phyloP scores from a whole-genome alignment of 148 eudicot species.

The Fagopyrum esculentum region DNA sequence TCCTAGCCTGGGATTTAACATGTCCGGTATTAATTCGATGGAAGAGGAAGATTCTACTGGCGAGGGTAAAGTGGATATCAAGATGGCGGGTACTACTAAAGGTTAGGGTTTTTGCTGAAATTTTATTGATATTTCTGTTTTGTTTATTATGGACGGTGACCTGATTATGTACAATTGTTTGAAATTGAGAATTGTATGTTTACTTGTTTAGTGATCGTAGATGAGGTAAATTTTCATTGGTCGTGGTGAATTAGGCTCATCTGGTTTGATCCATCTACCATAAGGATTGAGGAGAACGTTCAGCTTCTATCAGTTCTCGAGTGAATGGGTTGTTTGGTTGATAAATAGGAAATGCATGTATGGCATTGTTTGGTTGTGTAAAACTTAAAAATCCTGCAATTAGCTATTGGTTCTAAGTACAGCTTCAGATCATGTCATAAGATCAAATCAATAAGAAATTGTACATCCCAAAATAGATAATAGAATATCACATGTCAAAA shows the following conservation, averaged over 20 bases:
- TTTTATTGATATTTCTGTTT: background rate
- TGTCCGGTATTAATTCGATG: conserved; percentile 15
- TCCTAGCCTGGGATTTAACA: conserved; percentile 15
- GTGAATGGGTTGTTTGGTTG: background rate
- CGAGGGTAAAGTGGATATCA: background rate
- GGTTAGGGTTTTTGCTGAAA: background rate
- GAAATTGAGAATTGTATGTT: background rate
- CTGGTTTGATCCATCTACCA: background rate
- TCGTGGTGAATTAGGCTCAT: background rate
- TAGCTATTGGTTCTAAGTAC: background rate
- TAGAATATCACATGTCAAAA: background rate
- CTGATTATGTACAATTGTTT: background rate
- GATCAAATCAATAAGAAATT: background rate
- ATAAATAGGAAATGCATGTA: background rate
- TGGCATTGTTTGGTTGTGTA: background rate
- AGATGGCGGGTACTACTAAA: background rate
- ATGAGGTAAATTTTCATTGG: background rate
- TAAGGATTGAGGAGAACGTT: background rate
- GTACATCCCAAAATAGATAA: background rate
- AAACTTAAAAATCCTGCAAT: background rate
- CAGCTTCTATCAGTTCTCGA: background rate
- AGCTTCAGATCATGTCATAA: background rate
- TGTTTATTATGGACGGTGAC: background rate
- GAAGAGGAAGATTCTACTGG: conserved; percentile 14
- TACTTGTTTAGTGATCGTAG: background rate